Base-by-base conservation (phyloP, 208 protist species). In the Jaenimonas drosophilae region DNA sequence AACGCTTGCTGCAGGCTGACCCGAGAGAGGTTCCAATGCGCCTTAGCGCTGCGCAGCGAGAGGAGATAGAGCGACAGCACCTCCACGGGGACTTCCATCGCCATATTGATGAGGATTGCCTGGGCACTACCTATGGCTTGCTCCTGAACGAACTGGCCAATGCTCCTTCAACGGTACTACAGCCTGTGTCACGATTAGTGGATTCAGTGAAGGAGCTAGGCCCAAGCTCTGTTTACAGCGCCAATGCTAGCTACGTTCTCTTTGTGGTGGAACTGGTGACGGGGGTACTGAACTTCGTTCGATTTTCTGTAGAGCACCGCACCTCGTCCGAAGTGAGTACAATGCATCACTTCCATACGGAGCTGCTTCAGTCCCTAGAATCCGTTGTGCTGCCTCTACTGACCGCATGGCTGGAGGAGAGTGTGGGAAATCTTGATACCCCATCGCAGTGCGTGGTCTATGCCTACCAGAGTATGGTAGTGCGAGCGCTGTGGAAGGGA, bases 141-240 rank as follows among this genome's bases (percentile, higher is more conserved):
- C 64, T 96, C 17, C 60, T 94, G 60, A 96, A 88, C 53, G 88
- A 96, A 50, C 58, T 96, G 17, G 45, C 49, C 5, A 48, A 71
- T 30, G 79, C 69, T 1, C 85, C 88, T 24, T 40, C 40, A 6
- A 54, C 56, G 2, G 64, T 89, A 26, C 73, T 88, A 23, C 53
- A 54, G 1, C 71, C 77, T 3, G 48, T 89, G 29, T 52, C 45
- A 20, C 37, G 38, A 21, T 64, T 91, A 2, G 40, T 84, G 44
- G 37, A 66, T 40, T 63, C 50, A 47, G 48, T 77, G n/a, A 55
- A 27, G 28, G 69, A 79, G 34, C 59, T 84, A 14, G 70, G 73
- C 14, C 63, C 54, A 5, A 74, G 70, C 59, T 91, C 82, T 30
- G 73, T 88, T 16, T 86, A 87, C 60, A 85, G 74, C 59, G 40